Evolutionary conservation across 306 rosid genomes (phyloP), one percentile per base, ranked within the genome.

Genomic region (Elaeagnus macrophylla): DNA sequence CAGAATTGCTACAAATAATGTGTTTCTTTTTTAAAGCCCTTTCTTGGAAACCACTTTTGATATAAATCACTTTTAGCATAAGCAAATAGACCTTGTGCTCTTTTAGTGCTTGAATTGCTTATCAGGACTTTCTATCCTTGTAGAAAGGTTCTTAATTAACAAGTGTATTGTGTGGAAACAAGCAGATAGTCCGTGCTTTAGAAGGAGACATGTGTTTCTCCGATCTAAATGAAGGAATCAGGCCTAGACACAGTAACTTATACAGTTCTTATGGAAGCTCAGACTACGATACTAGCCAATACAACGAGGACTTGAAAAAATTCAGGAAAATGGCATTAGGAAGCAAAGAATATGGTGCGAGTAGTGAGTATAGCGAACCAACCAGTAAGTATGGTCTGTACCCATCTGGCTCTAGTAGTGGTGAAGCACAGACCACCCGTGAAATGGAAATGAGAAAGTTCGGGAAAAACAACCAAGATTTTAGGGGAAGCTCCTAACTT

Each of bases 331-430:
- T 82, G 85, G 95, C 99, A 35, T 57, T 84, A 57, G 99, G 83
- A 69, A 93, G 88, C 72, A 87, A 84, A 65, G 96, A 87, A 57
- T 85, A 82, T 2, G 97, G 88, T 5, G 83, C 57, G 12, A 91
- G 96, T 73, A 83, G 85, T 1, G 96, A 82, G 68, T 93, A 84
- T 68, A 87, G 96, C 48, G 86, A 72, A 14, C 79, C 78, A 8
- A 82, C 95, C 32, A 91, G 96, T 20, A 93, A 91, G 37, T 84
- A 82, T 8, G 93, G 96, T 51, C 57, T 87, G 53, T 68, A 84
- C 57, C 96, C 96, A 9, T 93, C 99, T 7, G 93, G 95, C 64
- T 87, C 99, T 41, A 93, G 96, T 79, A 78, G 90, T 25, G 32
- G 32, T 8, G 95, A 87, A 65, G 94, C 62, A 39, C 89, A 75